Base-by-base conservation (phyloP, 345 rosid species). In the Eucalyptus grandis region DNA sequence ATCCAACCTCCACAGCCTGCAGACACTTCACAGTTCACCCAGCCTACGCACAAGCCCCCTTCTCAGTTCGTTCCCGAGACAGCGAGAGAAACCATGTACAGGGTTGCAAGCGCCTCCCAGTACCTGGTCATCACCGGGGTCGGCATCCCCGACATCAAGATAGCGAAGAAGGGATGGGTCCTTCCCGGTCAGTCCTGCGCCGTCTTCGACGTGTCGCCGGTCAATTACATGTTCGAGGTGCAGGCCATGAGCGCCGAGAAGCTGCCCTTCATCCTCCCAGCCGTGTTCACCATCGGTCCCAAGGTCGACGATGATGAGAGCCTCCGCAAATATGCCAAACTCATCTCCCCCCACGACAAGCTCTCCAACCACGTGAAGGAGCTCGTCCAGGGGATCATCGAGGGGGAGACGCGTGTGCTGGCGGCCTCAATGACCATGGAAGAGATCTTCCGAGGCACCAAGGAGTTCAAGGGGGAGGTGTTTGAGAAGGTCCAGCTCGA, bases 361-460 rank as follows among this genome's bases (percentile, higher is more conserved):
- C 90, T 90, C 69, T 96, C 98, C 1, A 88, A 92, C 90, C 97
- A 97, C 81, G 96, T 95, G 17, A 92, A 94, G n/a, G 99, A 95
- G 89, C 97, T 97, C 24, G 98, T 97, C 21, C 94, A 95, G 46
- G 98, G 99, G 6, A 91, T 96, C 67, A 96, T 97, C 21, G 99
- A 96, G 88, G 99, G 99, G 4, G 99, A 96, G 87, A 97, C 97
- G 8, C 90, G 99, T 56, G 98, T 97, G 16, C 95, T 96, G 4
- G 96, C 95, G n/a, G 99, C 99, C 51, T 92, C 99, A 27, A 95
- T 96, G 99, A 97, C 97, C 47, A 96, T 97, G 98, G 98, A 96
- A 77, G 94, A 96, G 92, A 91, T 95, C 65, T 97, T 95, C 87
- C 94, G 31, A 89, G 98, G 99, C 72, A 94, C 98, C 51, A 94